These are phyloP conservation scores for Colletotrichum cuscutae DNA, from an alignment of 2,329 filamentous ascomycete genomes.

Conservation along the genomic window DNA sequence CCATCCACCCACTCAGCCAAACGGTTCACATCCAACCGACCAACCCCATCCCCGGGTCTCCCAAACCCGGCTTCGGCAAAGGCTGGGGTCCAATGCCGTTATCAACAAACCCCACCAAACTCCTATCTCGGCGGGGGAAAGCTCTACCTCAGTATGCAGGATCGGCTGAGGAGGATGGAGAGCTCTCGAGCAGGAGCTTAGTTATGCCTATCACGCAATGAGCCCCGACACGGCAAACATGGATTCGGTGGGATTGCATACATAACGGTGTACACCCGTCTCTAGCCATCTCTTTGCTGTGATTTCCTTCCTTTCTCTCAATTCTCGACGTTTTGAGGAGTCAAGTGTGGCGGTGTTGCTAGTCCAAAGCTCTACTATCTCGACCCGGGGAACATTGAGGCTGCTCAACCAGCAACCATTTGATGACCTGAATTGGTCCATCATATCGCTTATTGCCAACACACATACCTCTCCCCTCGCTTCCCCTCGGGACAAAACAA, in stretches of 20 bases:
- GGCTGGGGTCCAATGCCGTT: neutral
- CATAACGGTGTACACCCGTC: neutral
- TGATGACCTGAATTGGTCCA: too few relatives aligned
- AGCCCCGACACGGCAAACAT: neutral
- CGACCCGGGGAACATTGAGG: too few relatives aligned
- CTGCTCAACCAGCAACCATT: too few relatives aligned
- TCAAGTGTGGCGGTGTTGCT: neutral
- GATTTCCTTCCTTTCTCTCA: neutral
- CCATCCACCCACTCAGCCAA: neutral
- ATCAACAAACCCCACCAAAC: slow-evolving; percentile 2
- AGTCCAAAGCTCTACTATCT: neutral
- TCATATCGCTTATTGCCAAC: too few relatives aligned
- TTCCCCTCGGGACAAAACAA: neutral
- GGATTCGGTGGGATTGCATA: neutral
- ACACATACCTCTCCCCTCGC: too few relatives aligned
- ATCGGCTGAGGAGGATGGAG: too few relatives aligned
- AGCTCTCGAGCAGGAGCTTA: neutral
- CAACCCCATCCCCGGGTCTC: neutral
- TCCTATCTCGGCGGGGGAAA: slow-evolving; percentile 19
- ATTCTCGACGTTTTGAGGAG: neutral
- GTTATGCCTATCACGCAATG: slow-evolving; percentile 23
- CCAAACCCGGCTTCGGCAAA: neutral
- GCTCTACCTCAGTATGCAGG: neutral
- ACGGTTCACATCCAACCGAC: neutral
- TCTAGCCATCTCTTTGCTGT: neutral